phyloP scores from a whole-genome alignment of 2,329 filamentous ascomycete genomes.

The Penicillium rolfsii region DNA sequence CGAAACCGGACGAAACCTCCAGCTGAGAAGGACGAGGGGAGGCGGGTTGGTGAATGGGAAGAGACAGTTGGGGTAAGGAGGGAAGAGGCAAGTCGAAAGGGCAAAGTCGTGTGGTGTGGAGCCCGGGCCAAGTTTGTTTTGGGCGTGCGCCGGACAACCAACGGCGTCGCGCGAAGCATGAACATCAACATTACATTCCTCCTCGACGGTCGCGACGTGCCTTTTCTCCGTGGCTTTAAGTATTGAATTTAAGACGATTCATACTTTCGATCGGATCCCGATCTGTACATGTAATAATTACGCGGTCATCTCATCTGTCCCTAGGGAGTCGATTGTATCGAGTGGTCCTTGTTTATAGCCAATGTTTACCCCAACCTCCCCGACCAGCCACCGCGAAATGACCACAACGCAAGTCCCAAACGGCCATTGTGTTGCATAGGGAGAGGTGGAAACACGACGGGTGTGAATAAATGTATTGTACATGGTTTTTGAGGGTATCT shows the following conservation, averaged over 20 bases:
- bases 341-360: not conserved
- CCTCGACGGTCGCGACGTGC: slow-evolving; percentile 26
- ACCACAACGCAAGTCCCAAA: not conserved
- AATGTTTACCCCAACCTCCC: slow-evolving; percentile 19
- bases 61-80: slow-evolving; percentile 8
- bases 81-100: slow-evolving; percentile 20
- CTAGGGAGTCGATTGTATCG: not conserved
- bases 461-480: slow-evolving; percentile 28
- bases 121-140: slow-evolving; percentile 41
- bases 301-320: not conserved
- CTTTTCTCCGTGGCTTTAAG: slow-evolving; percentile 12
- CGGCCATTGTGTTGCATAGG: not conserved
- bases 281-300: not conserved
- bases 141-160: slow-evolving; percentile 43
- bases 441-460: not conserved
- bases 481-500: slow-evolving; percentile 38
- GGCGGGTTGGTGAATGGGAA: slow-evolving; percentile 5
- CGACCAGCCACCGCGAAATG: slow-evolving; percentile 23
- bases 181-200: slow-evolving; percentile 35
- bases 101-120: slow-evolving; percentile 39
- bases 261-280: not conserved
- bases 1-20: not conserved
- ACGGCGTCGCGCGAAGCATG: slow-evolving; percentile 40
- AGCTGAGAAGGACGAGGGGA: slow-evolving; percentile 11
- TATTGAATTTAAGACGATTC: not conserved